Conservation (phyloP, 257 asterid species). For the Jasminum sambac region DNA sequence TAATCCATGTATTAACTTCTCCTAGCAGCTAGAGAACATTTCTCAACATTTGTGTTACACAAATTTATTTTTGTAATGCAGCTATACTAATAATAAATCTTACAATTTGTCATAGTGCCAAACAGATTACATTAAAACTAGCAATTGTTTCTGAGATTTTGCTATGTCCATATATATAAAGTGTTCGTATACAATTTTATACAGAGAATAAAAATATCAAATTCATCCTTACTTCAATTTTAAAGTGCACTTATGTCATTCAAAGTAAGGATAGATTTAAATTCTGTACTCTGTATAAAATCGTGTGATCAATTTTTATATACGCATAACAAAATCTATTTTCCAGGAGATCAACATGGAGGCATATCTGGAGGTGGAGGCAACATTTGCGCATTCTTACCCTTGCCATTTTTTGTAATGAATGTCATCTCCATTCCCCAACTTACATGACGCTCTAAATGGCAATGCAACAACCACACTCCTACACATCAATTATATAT, state of each 20-base stretch:
- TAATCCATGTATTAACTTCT: not conserved
- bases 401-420: conserved; percentile 42
- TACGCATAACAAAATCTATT: too few species aligned
- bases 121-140: not conserved
- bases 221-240: too few species aligned
- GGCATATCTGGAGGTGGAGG: conserved; percentile 55
- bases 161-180: too few species aligned
- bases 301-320: too few species aligned
- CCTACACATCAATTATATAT: conserved; percentile 34
- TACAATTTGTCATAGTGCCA: not conserved
- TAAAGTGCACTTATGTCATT: too few species aligned
- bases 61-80: not conserved
- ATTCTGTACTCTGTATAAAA: too few species aligned
- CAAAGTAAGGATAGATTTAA: too few species aligned
- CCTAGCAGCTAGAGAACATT: too few species aligned
- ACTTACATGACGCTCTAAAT: conserved; percentile 44
- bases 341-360: conserved; percentile 36
- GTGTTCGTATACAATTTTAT: too few species aligned
- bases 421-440: conserved; percentile 67
- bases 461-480: conserved; percentile 68
- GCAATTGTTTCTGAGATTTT: too few species aligned
- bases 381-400: conserved; percentile 26
- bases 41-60: not conserved
- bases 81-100: not conserved
- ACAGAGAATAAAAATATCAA: too few species aligned